These are phyloP conservation scores for Claviceps lovelessii DNA, from an alignment of 2,329 filamentous ascomycete genomes.

Conservation along the genomic window DNA sequence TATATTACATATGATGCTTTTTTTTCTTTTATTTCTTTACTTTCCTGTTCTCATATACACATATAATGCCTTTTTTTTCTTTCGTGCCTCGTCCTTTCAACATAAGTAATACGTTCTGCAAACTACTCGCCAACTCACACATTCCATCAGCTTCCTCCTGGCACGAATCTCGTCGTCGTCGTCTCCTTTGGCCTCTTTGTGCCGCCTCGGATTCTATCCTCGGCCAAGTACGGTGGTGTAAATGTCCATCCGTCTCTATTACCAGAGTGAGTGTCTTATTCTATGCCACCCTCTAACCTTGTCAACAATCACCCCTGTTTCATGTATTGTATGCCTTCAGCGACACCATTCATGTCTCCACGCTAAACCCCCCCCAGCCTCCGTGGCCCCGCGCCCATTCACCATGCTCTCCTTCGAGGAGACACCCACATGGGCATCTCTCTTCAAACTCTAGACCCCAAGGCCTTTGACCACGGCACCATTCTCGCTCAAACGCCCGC, in stretches of 20 bases:
- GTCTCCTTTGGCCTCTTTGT: conserved; percentile 92
- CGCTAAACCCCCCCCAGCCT: conserved; percentile 36
- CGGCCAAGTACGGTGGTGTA: conserved; percentile 67
- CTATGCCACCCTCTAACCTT: no score
- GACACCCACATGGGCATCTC: conserved; percentile 56
- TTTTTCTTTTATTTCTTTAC: not conserved
- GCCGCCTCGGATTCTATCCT: conserved; percentile 56
- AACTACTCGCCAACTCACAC: not conserved
- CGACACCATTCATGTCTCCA: not conserved
- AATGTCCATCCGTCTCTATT: conserved; percentile 90
- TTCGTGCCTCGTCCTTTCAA: not conserved
- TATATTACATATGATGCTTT: not conserved
- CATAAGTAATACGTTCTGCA: not conserved
- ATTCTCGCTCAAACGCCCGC: conserved; percentile 56
- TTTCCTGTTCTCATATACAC: not conserved
- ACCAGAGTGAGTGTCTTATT: conserved; percentile 48
- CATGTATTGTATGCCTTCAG: no score
- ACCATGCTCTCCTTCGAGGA: conserved; percentile 60
- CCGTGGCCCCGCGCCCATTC: conserved; percentile 72
- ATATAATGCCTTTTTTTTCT: not conserved
- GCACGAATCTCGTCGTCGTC: conserved; percentile 68
- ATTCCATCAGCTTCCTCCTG: conserved; percentile 34
- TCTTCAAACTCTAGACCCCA: conserved; percentile 70
- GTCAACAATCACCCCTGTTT: no score
- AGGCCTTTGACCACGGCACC: conserved; percentile 62